Base-by-base conservation (phyloP, 1,284 basidiomycete genomes). In the Gomphus bonarii region DNA sequence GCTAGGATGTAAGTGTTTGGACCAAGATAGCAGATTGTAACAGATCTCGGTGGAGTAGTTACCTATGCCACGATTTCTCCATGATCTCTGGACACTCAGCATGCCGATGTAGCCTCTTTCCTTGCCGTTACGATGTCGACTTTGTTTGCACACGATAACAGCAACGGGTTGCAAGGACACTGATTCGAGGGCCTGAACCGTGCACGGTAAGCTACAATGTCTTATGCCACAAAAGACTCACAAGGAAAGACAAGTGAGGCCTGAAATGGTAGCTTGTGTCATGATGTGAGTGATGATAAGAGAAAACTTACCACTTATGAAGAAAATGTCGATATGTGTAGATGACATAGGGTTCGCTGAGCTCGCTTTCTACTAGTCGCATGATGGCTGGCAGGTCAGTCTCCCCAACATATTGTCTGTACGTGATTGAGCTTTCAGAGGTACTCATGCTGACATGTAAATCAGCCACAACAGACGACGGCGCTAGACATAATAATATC, bases 81-180 rank as follows among this genome's bases (percentile, higher is more conserved):
- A 95, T 43, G 74, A 70, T 68, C 82, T 84, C 69, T 80, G 79
- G 25, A 95, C 92, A 63, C 88, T 91, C 56, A 99, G 80, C 97
- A 99, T 99, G 31, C 94, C 95, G 60, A 99, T 97, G 68, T 99
- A 99, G 3, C 95, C 95, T 65, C 95, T 74, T 70, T 92, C 90
- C 4, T 82, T 75, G 55, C 78, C 74, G 63, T 86, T 82, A 60
- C 78, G 77, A 70, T 97, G 95, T 66, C 80, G 76, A 64, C 92
- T 93, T 69, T 95, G 90, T 74, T 98, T 98, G 79, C 92, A 95
- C 30, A 99, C 88, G 59, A 99, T 90, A 4, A 92, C 91, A 20
- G 92, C 95, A 62, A 97, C 82, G 11, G 92, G 86, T 22, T 73
- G 70, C 46, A 40, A 40, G 18, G 42, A 52, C 58, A 72, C 72